Evolutionary conservation across 805 yeast genomes (phyloP).

Genomic region (Helenozyma baotianmanensis): DNA sequence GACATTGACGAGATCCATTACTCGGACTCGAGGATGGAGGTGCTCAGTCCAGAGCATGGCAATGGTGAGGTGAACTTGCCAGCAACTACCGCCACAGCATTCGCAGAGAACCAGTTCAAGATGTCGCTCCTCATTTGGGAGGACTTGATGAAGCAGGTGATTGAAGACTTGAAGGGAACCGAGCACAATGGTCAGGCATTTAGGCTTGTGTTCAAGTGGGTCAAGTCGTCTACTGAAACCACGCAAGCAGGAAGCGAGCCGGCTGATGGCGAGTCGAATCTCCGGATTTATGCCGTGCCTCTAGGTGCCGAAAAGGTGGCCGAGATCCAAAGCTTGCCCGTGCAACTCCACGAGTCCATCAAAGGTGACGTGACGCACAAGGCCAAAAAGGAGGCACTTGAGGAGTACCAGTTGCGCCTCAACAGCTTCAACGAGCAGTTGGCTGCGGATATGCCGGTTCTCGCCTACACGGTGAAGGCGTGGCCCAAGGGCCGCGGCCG

Average conservation of each 20-base stretch:
- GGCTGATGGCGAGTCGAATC: constrained; percentile 6
- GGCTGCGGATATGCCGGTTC: constrained; percentile 15
- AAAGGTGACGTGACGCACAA: constrained; percentile 20
- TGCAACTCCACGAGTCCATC: constrained; percentile 28
- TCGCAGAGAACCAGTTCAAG: constrained; percentile 17
- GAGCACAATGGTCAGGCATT: constrained; percentile 18
- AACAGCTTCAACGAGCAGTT: constrained; percentile 21
- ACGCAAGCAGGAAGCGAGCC: background rate
- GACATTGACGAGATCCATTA: constrained; percentile 56
- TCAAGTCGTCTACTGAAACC: background rate
- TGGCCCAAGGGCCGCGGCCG: constrained; percentile 14
- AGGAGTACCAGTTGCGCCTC: constrained; percentile 22
- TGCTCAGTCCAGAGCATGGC: background rate
- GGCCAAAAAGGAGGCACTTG: constrained; percentile 21
- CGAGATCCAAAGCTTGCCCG: constrained; percentile 22
- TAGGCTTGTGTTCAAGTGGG: constrained; percentile 24
- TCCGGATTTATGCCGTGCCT: constrained; percentile 31
- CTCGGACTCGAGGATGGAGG: constrained; percentile 5
- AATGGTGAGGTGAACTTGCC: constrained; percentile 5
- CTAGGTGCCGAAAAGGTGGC: constrained; percentile 17
- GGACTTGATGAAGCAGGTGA: constrained; percentile 23
- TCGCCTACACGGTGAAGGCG: constrained; percentile 21
- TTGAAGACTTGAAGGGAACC: constrained; percentile 21
- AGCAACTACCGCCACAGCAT: constrained; percentile 9
- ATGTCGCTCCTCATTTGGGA: constrained; percentile 22